phyloP scores from a whole-genome alignment of 352 stramenopile species.

The Bremia lactucae region DNA sequence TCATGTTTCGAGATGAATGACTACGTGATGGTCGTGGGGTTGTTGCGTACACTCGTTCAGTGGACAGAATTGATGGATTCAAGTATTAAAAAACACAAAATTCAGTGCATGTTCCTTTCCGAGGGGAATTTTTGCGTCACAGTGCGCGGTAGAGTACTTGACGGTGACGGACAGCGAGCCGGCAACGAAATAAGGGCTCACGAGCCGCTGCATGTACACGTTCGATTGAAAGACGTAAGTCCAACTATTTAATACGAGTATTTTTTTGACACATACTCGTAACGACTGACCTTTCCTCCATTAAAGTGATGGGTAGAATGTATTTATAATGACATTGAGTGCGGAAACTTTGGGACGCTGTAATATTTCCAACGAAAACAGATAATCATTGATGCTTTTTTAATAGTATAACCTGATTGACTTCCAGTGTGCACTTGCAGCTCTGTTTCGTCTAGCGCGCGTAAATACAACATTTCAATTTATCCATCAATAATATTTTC shows the following conservation, averaged over 20 bases:
- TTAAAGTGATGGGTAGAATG: neutral
- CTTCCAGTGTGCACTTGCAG: no score
- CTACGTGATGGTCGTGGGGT: conserved; percentile 28
- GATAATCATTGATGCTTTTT: no score
- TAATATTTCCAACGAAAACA: no score
- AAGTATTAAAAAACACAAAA: conserved; percentile 16
- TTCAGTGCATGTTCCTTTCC: conserved; percentile 57
- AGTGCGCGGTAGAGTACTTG: conserved; percentile 22
- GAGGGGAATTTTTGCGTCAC: conserved; percentile 40
- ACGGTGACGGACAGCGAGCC: conserved; percentile 6
- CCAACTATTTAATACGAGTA: conserved; percentile 18
- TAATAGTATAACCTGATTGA: no score
- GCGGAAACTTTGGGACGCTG: no score
- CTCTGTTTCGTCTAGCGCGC: no score
- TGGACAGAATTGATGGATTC: conserved; percentile 10
- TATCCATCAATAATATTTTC: no score
- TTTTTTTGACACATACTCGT: neutral
- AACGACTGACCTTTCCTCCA: neutral
- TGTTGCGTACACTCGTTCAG: conserved; percentile 20
- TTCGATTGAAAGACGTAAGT: conserved; percentile 6
- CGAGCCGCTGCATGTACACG: conserved; percentile 32
- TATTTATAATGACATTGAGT: no score
- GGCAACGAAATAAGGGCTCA: conserved; percentile 32
- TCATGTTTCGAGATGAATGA: conserved; percentile 6
- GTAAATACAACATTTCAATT: no score